Base-by-base conservation (phyloP, 305 asterid species). In the Fraxinus greggii region DNA sequence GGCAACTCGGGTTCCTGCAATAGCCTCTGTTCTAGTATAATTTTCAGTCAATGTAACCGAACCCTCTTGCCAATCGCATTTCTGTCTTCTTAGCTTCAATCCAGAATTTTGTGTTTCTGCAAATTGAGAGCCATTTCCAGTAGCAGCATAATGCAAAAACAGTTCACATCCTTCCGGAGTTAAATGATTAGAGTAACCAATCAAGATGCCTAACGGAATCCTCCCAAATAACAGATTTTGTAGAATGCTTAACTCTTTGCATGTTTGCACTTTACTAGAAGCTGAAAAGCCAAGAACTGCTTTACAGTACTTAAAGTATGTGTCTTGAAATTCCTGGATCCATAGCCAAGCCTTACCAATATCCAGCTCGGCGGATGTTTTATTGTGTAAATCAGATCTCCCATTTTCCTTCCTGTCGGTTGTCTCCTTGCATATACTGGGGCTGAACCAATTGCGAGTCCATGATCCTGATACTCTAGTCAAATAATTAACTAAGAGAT, bases 91-190 rank as follows among this genome's bases (percentile, higher is more conserved):
- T 54, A 80, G 86, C 83, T 85, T 85, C 79, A 13, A 83, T 78
- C 87, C 88, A 65, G 80, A 77, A 81, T 76, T 65, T 83, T 84
- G 87, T 74, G 65, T 72, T 82, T 84, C 89, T 32, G 83, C 29
- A 77, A 82, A 72, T 77, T 82, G 87, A 51, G 54, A 77, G 59
- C 89, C 72, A 31, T 78, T 85, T 59, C 97, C 98, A 63, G 88
- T 90, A 63, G 94, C 92, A 85, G 95, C 92, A 83, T 88, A 93
- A 78, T 93, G 95, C 88, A 94, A 86, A 85, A 93, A 88, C 86
- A 90, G 75, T 15, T 91, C 92, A 82, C 94, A 91, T 56, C 87
- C 92, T 69, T 79, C 85, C 35, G 75, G 85, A 85, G 77, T 86
- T 85, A 91, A 79, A 86, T 75, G 85, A 80, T 83, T 82, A 51